Conservation (phyloP, 2,329 filamentous ascomycete genomes). For the Exophiala oligosperma region DNA sequence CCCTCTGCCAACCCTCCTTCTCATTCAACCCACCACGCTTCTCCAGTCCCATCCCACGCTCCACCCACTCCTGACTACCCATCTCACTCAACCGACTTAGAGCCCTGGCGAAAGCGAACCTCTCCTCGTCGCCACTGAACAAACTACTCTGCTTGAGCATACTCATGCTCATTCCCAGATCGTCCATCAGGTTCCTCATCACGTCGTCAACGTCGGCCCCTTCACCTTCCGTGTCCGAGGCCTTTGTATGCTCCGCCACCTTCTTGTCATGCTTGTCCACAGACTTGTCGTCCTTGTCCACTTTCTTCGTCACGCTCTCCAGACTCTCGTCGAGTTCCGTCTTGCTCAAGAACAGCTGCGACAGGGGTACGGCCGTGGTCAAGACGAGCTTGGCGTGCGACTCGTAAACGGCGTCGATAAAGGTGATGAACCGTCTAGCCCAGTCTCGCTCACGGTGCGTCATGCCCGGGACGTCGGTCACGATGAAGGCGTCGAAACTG, state of each 20-base stretch:
- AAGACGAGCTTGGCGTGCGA: slow-evolving; percentile 89
- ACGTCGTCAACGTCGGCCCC: slow-evolving; percentile 62
- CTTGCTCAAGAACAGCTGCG: slow-evolving; percentile 79
- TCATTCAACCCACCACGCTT: slow-evolving; percentile 45
- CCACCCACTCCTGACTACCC: slow-evolving; percentile 93
- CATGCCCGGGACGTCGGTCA: slow-evolving; percentile 92
- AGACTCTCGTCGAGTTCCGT: slow-evolving; percentile 66
- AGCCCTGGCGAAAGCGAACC: slow-evolving; percentile 91
- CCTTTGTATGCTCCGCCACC: slow-evolving; percentile 40
- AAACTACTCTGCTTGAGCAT: slow-evolving; percentile 82
- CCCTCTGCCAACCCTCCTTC: slow-evolving; percentile 49
- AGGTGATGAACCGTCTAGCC: slow-evolving; percentile 91
- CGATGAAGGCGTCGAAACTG: slow-evolving; percentile 87
- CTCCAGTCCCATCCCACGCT: slow-evolving; percentile 63
- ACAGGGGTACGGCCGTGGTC: slow-evolving; percentile 81
- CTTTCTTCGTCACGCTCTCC: slow-evolving; percentile 37
- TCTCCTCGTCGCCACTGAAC: slow-evolving; percentile 93
- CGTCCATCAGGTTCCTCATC: slow-evolving; percentile 82
- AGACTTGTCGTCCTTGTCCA: slow-evolving; percentile 22
- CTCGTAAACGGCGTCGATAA: slow-evolving; percentile 96
- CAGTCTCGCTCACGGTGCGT: slow-evolving; percentile 81
- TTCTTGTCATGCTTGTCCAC: slow-evolving; percentile 31
- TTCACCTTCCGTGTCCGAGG: slow-evolving; percentile 40
- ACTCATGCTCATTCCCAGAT: slow-evolving; percentile 79
- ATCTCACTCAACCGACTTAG: slow-evolving; percentile 84